These are phyloP conservation scores for Bretschneidera sinensis DNA, from an alignment of 345 rosid species.

Conservation along the genomic window DNA sequence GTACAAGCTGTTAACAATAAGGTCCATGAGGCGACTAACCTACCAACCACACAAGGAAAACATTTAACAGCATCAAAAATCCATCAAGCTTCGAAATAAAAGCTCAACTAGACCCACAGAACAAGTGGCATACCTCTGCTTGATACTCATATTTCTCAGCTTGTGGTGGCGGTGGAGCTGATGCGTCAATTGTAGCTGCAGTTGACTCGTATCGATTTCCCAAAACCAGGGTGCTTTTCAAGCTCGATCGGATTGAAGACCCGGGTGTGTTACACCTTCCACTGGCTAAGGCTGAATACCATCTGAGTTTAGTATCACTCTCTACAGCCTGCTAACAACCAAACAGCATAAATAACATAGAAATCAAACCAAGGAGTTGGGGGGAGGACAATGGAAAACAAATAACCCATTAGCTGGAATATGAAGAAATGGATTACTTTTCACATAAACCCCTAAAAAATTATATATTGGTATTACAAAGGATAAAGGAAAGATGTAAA, in stretches of 20 bases:
- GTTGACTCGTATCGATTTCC: slow-evolving; percentile 56
- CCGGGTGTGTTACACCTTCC: slow-evolving; percentile 26
- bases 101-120: background rate
- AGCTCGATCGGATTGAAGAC: slow-evolving; percentile 23
- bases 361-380: too few relatives aligned
- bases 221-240: slow-evolving; percentile 33
- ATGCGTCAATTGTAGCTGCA: slow-evolving; percentile 59
- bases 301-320: slow-evolving; percentile 37
- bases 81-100: slow-evolving; percentile 2
- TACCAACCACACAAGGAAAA: slow-evolving; percentile 26
- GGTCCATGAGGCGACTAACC: slow-evolving; percentile 99
- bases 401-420: too few relatives aligned
- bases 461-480: too few relatives aligned
- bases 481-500: too few relatives aligned
- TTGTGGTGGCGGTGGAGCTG: slow-evolving; percentile 45
- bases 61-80: background rate
- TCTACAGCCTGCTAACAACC: slow-evolving; percentile 34
- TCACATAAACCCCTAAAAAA: background rate
- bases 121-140: slow-evolving; percentile 61
- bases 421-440: background rate
- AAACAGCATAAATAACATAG: too few relatives aligned
- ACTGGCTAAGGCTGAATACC: slow-evolving; percentile 48
- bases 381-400: too few relatives aligned
- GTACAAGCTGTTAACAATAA: slow-evolving; percentile 90
- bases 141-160: slow-evolving; percentile 88